Base-by-base conservation (phyloP, 306 rosid species). In the Pachyrhizus erosus region DNA sequence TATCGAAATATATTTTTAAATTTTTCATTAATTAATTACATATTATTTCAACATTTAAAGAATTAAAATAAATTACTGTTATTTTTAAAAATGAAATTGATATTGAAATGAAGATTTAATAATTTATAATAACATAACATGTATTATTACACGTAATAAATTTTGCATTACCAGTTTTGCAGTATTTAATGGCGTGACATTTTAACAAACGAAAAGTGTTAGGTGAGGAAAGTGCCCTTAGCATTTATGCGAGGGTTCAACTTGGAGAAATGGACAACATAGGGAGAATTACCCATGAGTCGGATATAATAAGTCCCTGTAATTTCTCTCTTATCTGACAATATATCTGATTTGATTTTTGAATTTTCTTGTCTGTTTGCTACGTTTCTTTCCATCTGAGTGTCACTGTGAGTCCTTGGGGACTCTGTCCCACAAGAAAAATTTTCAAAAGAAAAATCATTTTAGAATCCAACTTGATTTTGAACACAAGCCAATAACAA, bases 391-490 rank as follows among this genome's bases (percentile, higher is more conserved):
- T 80, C 82, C 24, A 18, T 64, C 73, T 64, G 77, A 70, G 76
- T 51, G 33, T 79, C 68, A 43, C 48, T 24, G 62, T 31, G 58
- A 46, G 14, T 58, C 4, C 29, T 40, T 29, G 11, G 78, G 70
- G 87, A 83, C 83, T 74, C 79, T 86, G 57, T 1, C 75, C 62
- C n/a, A 42, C 33, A 78, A 60, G 26, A 75, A 78, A 70, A 78
- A 78, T 52, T 9, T 70, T 83, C 73, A 64, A 82, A 85, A 37
- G 29, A 20, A 24, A 82, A 73, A 84, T 81, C 29, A 55, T 58
- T 20, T 23, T 13, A 73, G 68, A 78, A 78, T 83, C 86, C 89
- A 90, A 87, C 3, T 76, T 86, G 88, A 85, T 65, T 86, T 90
- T 57, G 86, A 88, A 80, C 49, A 70, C 31, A 34, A 29, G 21